Evolutionary conservation across 2,329 filamentous ascomycete genomes (phyloP).

Genomic region (Fusarium siculi): DNA sequence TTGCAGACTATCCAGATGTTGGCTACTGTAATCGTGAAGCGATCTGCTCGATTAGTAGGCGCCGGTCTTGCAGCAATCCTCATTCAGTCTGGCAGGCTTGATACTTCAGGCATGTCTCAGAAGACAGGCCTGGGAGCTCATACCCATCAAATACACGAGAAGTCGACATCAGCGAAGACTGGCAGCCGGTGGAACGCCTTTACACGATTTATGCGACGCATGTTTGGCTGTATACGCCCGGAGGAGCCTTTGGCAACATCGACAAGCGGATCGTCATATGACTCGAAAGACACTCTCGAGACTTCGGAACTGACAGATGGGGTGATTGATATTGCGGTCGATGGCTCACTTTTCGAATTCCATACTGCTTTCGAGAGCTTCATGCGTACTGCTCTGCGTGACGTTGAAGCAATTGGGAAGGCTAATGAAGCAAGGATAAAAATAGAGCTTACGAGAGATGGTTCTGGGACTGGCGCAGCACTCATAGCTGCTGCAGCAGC

Average conservation of each 20-base stretch:
- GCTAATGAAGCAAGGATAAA: not conserved
- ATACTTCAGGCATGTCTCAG: not conserved
- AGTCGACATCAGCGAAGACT: fast-evolving
- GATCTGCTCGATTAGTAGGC: conserved; percentile 9
- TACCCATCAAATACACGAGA: not conserved
- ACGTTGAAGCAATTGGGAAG: not conserved
- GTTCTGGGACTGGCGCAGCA: conserved; percentile 10
- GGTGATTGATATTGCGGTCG: not conserved
- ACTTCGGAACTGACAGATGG: not conserved
- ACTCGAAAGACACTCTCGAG: not conserved
- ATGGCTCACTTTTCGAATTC: conserved; percentile 9
- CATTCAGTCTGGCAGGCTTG: not conserved
- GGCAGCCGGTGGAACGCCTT: fast-evolving
- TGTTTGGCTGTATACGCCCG: not conserved
- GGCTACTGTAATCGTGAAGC: not conserved
- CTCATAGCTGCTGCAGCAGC: conserved; percentile 6
- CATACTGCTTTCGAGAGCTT: not conserved
- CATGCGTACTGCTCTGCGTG: not conserved
- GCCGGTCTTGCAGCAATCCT: conserved; percentile 4
- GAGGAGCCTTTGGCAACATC: fast-evolving
- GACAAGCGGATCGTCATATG: not conserved
- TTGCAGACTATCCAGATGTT: not conserved
- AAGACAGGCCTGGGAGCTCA: not conserved
- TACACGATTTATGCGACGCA: fast-evolving
- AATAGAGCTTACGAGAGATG: conserved; percentile 17